Conservation (phyloP, 345 rosid genomes). For the Geranium rotundifolium region DNA sequence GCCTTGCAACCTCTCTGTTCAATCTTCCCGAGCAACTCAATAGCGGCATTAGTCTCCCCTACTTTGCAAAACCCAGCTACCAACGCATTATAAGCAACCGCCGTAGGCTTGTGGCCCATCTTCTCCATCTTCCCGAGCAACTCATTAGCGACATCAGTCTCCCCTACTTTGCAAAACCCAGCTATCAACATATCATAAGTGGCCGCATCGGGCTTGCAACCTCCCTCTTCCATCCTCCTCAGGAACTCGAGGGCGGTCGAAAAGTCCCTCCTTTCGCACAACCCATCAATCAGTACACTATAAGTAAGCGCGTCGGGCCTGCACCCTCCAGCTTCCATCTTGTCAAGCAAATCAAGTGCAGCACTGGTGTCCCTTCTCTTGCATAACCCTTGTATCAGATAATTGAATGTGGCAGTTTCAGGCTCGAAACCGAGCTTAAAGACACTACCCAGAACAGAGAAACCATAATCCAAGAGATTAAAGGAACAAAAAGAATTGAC, state of each 20-base stretch:
- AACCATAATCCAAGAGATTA: too few relatives aligned
- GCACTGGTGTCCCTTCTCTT: constrained; percentile 15
- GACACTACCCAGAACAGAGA: too few relatives aligned
- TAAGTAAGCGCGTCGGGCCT: constrained; percentile 53
- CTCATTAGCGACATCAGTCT: too few relatives aligned
- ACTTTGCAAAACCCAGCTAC: constrained; percentile 51
- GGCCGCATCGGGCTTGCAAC: constrained; percentile 9
- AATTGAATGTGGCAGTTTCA: too few relatives aligned
- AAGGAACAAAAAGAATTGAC: too few relatives aligned
- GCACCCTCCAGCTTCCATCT: constrained; percentile 47
- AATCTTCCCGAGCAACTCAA: constrained; percentile 45
- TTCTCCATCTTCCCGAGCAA: too few relatives aligned
- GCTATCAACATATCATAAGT: too few relatives aligned
- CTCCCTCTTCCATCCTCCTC: constrained; percentile 24
- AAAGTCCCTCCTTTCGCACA: constrained; percentile 34
- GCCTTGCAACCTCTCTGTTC: constrained; percentile 54
- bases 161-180: too few relatives aligned
- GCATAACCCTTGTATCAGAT: too few relatives aligned
- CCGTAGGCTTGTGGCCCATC: constrained; percentile 20
- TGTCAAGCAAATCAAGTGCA: constrained; percentile 35
- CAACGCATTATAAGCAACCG: constrained; percentile 40
- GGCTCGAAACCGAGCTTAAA: too few relatives aligned
- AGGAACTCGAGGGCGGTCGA: constrained; percentile 42
- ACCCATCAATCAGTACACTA: constrained; percentile 54
- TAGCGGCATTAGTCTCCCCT: constrained; percentile 44